These are phyloP conservation scores for Pichia inconspicua DNA, from an alignment of 1,139 yeast genomes.

Conservation along the genomic window DNA sequence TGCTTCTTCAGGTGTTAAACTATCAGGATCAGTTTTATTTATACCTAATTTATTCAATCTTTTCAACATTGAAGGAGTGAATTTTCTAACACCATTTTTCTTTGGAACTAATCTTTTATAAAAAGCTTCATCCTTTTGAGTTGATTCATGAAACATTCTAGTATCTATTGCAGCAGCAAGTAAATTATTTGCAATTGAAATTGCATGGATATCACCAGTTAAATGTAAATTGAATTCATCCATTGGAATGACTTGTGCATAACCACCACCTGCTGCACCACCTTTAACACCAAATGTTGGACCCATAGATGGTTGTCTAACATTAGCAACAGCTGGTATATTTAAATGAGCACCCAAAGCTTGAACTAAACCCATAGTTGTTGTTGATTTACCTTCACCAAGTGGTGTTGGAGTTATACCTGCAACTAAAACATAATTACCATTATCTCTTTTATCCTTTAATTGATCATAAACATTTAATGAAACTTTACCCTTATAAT, in stretches of 20 bases:
- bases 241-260: slow-evolving; percentile 81
- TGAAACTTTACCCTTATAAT: slow-evolving; percentile 66
- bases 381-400: slow-evolving; percentile 78
- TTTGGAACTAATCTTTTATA: slow-evolving; percentile 65
- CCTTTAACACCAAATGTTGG: slow-evolving; percentile 86
- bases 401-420: slow-evolving; percentile 80
- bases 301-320: slow-evolving; percentile 83
- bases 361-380: slow-evolving; percentile 73
- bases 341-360: slow-evolving; percentile 71
- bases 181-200: slow-evolving; percentile 70
- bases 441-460: slow-evolving; percentile 51
- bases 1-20: slow-evolving; percentile 58
- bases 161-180: slow-evolving; percentile 81
- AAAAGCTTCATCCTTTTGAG: slow-evolving; percentile 58
- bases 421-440: slow-evolving; percentile 64
- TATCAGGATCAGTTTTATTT: slow-evolving; percentile 58
- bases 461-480: slow-evolving; percentile 53
- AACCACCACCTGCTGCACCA: slow-evolving; percentile 88
- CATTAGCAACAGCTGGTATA: slow-evolving; percentile 65
- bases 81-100: slow-evolving; percentile 56
- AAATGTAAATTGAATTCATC: slow-evolving; percentile 81
- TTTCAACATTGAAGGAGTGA: slow-evolving; percentile 60
- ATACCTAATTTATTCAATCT: slow-evolving; percentile 61
- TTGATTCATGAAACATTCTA: slow-evolving; percentile 71
- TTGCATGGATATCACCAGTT: slow-evolving; percentile 81